phyloP scores from a whole-genome alignment of 768 basidiomycete genomes.

The Tylopilus vinaceipallidus region DNA sequence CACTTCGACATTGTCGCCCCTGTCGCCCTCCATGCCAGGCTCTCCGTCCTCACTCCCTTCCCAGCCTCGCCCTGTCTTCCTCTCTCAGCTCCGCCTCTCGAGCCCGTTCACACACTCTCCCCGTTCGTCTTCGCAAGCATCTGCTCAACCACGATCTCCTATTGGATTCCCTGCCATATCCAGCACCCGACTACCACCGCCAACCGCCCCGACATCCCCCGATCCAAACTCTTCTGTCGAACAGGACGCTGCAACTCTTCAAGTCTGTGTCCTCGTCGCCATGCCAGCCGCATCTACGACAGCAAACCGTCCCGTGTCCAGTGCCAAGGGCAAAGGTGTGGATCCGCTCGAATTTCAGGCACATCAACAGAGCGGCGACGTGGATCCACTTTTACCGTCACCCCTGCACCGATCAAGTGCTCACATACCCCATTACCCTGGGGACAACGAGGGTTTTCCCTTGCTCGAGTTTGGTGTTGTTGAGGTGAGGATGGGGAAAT shows the following conservation, averaged over 20 bases:
- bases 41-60: neutral
- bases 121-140: neutral
- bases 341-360: slow-evolving; percentile 6
- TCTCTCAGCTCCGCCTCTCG: slow-evolving; percentile 12
- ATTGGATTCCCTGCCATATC: neutral
- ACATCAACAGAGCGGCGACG: neutral
- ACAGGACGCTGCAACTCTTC: slow-evolving; percentile 1
- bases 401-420: neutral
- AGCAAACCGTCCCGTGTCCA: neutral
- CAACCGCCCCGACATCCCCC: neutral
- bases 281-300: slow-evolving; percentile 20
- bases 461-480: slow-evolving; percentile 21
- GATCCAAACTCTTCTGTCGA: neutral
- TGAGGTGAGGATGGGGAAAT: slow-evolving; percentile 3
- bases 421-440: neutral
- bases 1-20: neutral
- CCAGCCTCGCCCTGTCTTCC: neutral
- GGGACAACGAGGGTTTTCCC: neutral
- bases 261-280: slow-evolving; percentile 21
- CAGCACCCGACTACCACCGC: neutral
- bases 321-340: slow-evolving; percentile 20
- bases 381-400: slow-evolving; percentile 4
- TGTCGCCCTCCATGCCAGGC: neutral
- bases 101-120: neutral
- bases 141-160: neutral